phyloP scores from a whole-genome alignment of 805 yeast genomes.

The Novakomyces olei region DNA sequence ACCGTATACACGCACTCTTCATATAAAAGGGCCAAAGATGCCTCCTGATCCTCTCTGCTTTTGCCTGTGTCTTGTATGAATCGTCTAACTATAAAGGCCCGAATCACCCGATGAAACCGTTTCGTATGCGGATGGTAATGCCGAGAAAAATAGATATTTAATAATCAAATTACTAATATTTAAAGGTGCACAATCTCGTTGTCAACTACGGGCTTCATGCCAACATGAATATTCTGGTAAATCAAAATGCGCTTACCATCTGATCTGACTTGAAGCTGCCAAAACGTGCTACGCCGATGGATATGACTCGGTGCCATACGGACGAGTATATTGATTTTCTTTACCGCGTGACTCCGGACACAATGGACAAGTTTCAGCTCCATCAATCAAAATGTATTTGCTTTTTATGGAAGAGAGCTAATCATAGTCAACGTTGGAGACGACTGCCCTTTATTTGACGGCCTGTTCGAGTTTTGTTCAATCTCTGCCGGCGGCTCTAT shows the following conservation, averaged over 20 bases:
- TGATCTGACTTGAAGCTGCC: slow-evolving; percentile 40
- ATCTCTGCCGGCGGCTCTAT: slow-evolving; percentile 84
- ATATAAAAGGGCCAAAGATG: too few relatives aligned
- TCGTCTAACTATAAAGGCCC: too few relatives aligned
- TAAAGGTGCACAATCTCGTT: slow-evolving; percentile 48
- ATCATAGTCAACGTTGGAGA: slow-evolving; percentile 69
- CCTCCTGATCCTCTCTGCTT: too few relatives aligned
- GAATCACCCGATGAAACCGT: too few relatives aligned
- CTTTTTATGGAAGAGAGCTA: slow-evolving; percentile 8
- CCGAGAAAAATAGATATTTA: not conserved
- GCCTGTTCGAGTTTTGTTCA: slow-evolving; percentile 73
- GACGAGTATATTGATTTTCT: slow-evolving; percentile 90
- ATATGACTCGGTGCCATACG: slow-evolving; percentile 94
- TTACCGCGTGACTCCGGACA: slow-evolving; percentile 18
- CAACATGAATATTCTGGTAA: slow-evolving; percentile 74
- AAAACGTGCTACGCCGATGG: slow-evolving; percentile 92
- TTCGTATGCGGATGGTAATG: slow-evolving; percentile 81
- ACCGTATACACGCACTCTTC: too few relatives aligned
- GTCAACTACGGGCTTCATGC: slow-evolving; percentile 94
- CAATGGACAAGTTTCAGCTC: slow-evolving; percentile 3
- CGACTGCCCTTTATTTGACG: slow-evolving; percentile 89
- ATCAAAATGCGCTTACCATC: not conserved
- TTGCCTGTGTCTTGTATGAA: too few relatives aligned
- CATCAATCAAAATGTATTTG: slow-evolving; percentile 8
- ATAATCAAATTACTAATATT: not conserved